Evolutionary conservation across 2,329 filamentous ascomycete species (phyloP), one percentile per base, ranked within the genome.

Genomic region (Botrytis porri): DNA sequence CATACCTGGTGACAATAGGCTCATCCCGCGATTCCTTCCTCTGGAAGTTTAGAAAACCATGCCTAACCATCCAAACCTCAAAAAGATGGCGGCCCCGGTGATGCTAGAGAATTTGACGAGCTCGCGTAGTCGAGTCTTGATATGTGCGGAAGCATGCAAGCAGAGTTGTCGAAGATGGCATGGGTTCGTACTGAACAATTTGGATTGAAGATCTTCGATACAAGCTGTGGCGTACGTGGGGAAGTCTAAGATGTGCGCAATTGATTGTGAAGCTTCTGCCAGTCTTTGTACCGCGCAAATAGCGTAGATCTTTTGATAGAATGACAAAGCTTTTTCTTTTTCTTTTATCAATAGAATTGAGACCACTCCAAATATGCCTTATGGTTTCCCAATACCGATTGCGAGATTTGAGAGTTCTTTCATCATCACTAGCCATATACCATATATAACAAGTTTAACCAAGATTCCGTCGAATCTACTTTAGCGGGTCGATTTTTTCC

Each of bases 1-100:
- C 84, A 86, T 86, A 77, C 82, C 83, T 77, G 81, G 81, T 75
- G 83, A 82, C 76, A 82, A 80, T 71, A 82, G 79, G 79, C 81
- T 85, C 83, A 85, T 84, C 60, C 70, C 75, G 22, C 77, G 76
- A 73, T 77, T 74, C 69, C 73, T 76, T 72, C 73, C 74, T 77
- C 79, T 79, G 66, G 75, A 77, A 76, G 69, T 67, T 61, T 66
- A 74, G 67, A 75, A 77, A 79, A 73, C 73, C 76, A 75, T 67
- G 59, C 63, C 62, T 64, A 63, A 62, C 67, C 70, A 72, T 67
- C 51, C 64, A 72, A 72, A n/a, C 63, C 39, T 67, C 64, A 51
- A n/a, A 32, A 51, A 60, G 45, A 9, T 61, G 63, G 70, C 41
- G 70, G 64, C 41, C 43, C 37, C 32, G 54, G 70, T 25, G n/a